Base-by-base conservation (phyloP, 1,284 basidiomycete genomes). In the Ustilago curta region DNA sequence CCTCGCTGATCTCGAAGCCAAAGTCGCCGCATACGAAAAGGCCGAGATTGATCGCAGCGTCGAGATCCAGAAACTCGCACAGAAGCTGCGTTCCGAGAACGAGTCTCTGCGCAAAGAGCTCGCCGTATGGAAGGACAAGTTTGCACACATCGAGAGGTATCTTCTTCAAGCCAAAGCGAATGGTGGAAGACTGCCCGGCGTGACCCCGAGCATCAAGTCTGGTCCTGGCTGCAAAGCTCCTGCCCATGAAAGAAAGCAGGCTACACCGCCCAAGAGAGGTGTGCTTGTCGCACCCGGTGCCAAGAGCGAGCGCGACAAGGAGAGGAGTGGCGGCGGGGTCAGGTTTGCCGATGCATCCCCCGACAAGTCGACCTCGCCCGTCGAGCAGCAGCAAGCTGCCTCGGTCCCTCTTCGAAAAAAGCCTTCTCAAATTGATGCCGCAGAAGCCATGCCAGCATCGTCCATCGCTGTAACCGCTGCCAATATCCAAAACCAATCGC, bases 31-130 rank as follows among this genome's bases (percentile, higher is more conserved):
- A 3, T 84, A 80, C 69, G 80, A 84, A 58, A 67, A 64, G 1
- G 77, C 70, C 14, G 79, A 79, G 42, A 71, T 81, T 27, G 73
- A 82, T n/a, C 75, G 70, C 37, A 73, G 77, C 27, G 71, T 82
- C 32, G 81, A 83, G 48, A 72, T 84, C 16, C 82, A 84, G 51
- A 78, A 78, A 48, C 58, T 79, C 12, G 82, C 82, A 1, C 73
- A 76, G 29, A 75, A 77, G 63, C 61, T 77, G 19, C 65, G 74
- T n/a, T 54, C 71, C 25, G 81, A 82, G 43, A 80, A 80, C 19
- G 70, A 76, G 0, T 45, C 53, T 12, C 57, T 83, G 16, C 63
- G 73, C 8, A 64, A 70, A 16, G 69, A 79, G 27, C 64, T 78
- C 8, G 56, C 60, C 2, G 42, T 23, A 3, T 77, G 80, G 52